These are phyloP conservation scores for Ascochyta koolunga DNA, from an alignment of 2,329 filamentous ascomycete genomes.

Conservation along the genomic window DNA sequence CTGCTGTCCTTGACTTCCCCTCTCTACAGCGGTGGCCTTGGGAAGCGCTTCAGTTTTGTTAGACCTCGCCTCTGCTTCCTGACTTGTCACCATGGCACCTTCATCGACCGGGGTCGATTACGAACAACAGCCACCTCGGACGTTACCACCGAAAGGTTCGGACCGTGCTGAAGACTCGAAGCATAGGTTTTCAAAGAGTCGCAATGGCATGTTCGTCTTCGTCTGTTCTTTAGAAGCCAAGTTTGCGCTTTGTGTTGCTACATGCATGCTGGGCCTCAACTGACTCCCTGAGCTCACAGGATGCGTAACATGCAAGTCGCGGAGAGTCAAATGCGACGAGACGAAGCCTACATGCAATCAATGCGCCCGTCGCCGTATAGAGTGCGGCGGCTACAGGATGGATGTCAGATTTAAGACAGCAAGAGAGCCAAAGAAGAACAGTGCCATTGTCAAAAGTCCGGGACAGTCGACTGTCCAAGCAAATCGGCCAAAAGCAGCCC, in stretches of 20 bases:
- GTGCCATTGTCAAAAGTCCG: constrained; percentile 37
- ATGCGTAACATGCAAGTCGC: constrained; percentile 74
- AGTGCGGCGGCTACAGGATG: constrained; percentile 73
- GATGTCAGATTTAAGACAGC: constrained; percentile 68
- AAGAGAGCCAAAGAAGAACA: constrained; percentile 18
- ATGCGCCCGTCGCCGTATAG: constrained; percentile 67
- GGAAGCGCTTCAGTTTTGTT: background rate
- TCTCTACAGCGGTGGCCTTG: background rate
- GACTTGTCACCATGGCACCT: constrained; percentile 1
- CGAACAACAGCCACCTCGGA: constrained; percentile 5
- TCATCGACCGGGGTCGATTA: background rate
- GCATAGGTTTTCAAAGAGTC: constrained; percentile 15
- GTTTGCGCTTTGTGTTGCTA: background rate
- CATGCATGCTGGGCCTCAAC: background rate
- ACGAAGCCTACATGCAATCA: constrained; percentile 70
- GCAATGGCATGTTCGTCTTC: constrained; percentile 20
- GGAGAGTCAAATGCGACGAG: constrained; percentile 74
- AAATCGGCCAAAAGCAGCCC: constrained; percentile 2
- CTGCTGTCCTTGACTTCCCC: background rate
- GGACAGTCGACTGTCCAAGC: constrained; percentile 3
- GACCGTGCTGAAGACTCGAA: constrained; percentile 15
- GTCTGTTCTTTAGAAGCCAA: constrained; percentile 1
- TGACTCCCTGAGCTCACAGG: constrained; percentile 51
- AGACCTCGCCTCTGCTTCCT: background rate
- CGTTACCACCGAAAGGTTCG: background rate